Evolutionary conservation across 805 yeast species (phyloP), one percentile per base, ranked within the genome.

Genomic region (Saturnispora zaruensis): DNA sequence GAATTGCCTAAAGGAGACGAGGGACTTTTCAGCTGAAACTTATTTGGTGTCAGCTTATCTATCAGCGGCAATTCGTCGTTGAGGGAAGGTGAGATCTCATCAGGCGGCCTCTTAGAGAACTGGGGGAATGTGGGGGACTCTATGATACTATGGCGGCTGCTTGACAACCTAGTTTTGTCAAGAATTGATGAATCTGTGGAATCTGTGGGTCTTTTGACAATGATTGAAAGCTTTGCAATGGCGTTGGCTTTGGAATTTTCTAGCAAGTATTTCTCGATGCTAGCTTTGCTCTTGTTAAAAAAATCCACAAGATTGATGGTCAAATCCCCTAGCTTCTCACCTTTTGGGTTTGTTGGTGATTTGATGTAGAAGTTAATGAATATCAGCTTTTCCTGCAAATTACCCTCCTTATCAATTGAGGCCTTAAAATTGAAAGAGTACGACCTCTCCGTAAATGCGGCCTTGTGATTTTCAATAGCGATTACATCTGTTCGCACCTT

Each of bases 161-260:
- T 36, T 9, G 40, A 14, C 30, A 36, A 18, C 23, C 32, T 41
- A 5, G 32, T 36, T 13, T 30, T 28, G 4, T 40, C 40, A 6
- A 28, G 18, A 14, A 11, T 20, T 16, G 21, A n/a, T 6, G 18
- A 11, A 14, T 44, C 26, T 3, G 48, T 11, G 13, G 43, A 45
- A 25, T 43, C 46, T 14, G 33, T 16, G n/a, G 46, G 24, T 46
- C 53, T 59, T 20, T 51, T 52, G 20, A 66, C 38, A 18, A 48
- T 55, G n/a, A 86, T 68, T 1, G 82, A 73, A 40, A 87, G 53
- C 52, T 76, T 81, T 37, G 84, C 65, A n/a, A 87, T 84, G 2
- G 95, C 82, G 63, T 91, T 91, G 18, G 91, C 79, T 56, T 87
- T 87, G 1, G 95, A 84, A 25, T 87, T 76, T 58, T 82, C 82